Evolutionary conservation across 192 early-diverging fungal species (phyloP).

Genomic region (Coemansia sp.): DNA sequence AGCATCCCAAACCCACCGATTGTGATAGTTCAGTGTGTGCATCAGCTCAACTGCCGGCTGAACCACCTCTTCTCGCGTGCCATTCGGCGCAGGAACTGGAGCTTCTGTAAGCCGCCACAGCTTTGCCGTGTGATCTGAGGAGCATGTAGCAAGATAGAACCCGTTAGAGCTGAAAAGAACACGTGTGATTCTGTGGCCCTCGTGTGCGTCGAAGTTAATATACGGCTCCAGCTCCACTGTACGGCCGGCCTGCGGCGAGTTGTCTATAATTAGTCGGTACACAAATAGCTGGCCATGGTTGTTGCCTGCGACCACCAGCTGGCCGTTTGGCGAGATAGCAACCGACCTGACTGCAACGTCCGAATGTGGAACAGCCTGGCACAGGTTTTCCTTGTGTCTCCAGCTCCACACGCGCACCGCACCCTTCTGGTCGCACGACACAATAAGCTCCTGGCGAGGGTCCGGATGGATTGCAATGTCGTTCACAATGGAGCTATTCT

Average conservation of each 20-base stretch:
- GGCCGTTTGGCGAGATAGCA: constrained; percentile 48
- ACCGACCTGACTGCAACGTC: constrained; percentile 46
- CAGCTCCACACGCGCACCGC: constrained; percentile 45
- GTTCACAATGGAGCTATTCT: constrained; percentile 48
- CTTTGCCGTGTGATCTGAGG: constrained; percentile 46
- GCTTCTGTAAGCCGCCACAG: constrained; percentile 50
- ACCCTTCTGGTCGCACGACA: constrained; percentile 54
- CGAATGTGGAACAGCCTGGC: constrained; percentile 37
- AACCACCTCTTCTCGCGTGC: constrained; percentile 19
- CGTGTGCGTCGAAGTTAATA: constrained; percentile 53
- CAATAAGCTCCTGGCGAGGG: constrained; percentile 42
- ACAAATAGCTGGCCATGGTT: constrained; percentile 50
- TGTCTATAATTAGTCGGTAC: constrained; percentile 48
- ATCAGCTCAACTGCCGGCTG: constrained; percentile 37
- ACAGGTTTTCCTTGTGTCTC: constrained; percentile 37
- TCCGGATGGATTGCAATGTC: constrained; percentile 55
- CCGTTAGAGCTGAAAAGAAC: constrained; percentile 48
- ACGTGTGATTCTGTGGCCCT: constrained; percentile 35
- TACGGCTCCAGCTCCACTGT: constrained; percentile 48
- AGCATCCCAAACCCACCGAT: constrained; percentile 56
- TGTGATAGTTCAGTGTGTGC: constrained; percentile 42
- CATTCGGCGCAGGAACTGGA: constrained; percentile 5
- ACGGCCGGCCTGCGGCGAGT: constrained; percentile 40
- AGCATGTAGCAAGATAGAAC: constrained; percentile 45
- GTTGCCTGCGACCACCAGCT: constrained; percentile 51